phyloP scores from a whole-genome alignment of 1,139 yeast species.

The Hanseniaspora gamundiae region DNA sequence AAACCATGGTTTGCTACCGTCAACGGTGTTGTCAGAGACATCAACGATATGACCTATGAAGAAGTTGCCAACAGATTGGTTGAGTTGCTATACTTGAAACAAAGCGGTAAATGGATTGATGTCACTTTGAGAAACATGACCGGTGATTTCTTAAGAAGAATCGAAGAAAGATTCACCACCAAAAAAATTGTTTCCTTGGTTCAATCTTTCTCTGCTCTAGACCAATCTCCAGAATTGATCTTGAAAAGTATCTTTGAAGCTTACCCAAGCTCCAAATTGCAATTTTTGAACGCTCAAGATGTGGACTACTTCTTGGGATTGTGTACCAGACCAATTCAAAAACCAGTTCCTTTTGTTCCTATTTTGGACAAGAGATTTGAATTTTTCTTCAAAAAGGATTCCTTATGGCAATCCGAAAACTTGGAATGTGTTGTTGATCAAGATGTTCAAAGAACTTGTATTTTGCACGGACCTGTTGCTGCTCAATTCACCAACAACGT shows the following conservation, averaged over 20 bases:
- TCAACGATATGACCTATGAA: constrained; percentile 90
- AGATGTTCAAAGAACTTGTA: constrained; percentile 97
- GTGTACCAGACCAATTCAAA: constrained; percentile 76
- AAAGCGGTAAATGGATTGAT: constrained; percentile 83
- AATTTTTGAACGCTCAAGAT: constrained; percentile 90
- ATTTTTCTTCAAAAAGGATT: constrained; percentile 94
- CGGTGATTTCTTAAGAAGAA: constrained; percentile 81
- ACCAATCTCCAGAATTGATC: constrained; percentile 45
- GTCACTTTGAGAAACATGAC: constrained; percentile 71
- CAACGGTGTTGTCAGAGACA: constrained; percentile 68
- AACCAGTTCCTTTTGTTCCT: constrained; percentile 97
- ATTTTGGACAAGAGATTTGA: constrained; percentile 89
- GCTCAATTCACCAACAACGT: constrained; percentile 82
- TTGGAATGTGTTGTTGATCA: constrained; percentile 91
- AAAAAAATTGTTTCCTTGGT: constrained; percentile 48
- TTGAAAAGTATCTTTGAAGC: constrained; percentile 48
- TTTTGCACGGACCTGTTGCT: constrained; percentile 96
- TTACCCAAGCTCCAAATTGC: constrained; percentile 64
- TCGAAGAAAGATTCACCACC: constrained; percentile 87
- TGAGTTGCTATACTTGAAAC: constrained; percentile 76
- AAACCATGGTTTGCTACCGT: constrained; percentile 84
- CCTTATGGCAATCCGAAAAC: constrained; percentile 97
- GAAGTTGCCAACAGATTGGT: constrained; percentile 83
- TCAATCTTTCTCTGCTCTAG: constrained; percentile 60
- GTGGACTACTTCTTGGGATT: constrained; percentile 81